Evolutionary conservation across 2,329 filamentous ascomycete genomes (phyloP), one percentile per base, ranked within the genome.

Genomic region (Fusarium irregulare): DNA sequence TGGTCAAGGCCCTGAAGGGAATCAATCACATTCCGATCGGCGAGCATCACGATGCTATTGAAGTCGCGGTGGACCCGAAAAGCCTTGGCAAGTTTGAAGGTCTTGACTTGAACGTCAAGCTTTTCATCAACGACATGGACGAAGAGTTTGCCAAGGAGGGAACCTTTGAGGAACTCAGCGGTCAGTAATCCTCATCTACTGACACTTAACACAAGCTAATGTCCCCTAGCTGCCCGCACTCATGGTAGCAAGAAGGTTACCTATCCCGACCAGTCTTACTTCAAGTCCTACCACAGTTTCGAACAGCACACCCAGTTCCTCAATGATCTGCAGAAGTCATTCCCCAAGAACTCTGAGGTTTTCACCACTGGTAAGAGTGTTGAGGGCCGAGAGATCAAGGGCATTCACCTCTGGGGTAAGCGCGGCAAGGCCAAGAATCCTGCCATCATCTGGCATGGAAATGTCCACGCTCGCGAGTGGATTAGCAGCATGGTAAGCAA

Each of bases 391-490:
- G 66, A 78, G 58, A 93, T 95, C 56, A 85, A 55, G 12, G 92
- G 90, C 1, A 79, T 89, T 44, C 87, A 88, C 65, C 79, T 89
- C 56, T 89, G 81, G 77, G 87, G 87, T 4, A 79, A 73, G 53
- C 74, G 73, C 3, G 81, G 81, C 3, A 80, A 79, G 53, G 82
- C 83, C 30, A 76, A 71, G 28, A 86, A 85, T 66, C 85, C 86
- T 2, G 87, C 85, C 20, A 77, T 88, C 45, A 80, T 89, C 45
- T 84, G 86, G 73, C 87, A 89, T 74, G 84, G 83, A 14, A 89
- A 84, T 25, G 85, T 88, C 14, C 88, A 90, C 74, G 86, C 87
- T 11, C 82, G 87, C 45, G 87, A 90, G 75, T 89, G 87, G 88
- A 87, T 89, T 55, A 82, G 83, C 8, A 83, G 85, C 13, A 86